phyloP scores from a whole-genome alignment of 176 grass and related monocot genomes.

The Oryza rufipogon region DNA sequence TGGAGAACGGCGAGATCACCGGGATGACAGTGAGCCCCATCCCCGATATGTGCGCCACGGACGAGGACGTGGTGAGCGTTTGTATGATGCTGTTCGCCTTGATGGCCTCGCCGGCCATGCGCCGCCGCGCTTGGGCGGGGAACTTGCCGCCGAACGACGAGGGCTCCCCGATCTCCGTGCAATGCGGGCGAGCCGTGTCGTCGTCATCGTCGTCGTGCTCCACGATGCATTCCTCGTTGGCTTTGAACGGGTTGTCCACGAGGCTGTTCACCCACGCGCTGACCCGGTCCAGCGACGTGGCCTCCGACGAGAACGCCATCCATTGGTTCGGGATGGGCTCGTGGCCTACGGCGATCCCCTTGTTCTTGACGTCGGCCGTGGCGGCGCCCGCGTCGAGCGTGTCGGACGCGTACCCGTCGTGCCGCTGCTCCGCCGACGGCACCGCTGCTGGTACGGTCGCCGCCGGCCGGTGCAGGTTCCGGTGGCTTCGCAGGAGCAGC shows the following conservation, averaged over 20 bases:
- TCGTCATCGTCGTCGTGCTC: slow-evolving; percentile 3
- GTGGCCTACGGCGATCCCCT: slow-evolving; percentile 38
- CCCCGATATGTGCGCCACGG: slow-evolving; percentile 72
- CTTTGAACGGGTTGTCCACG: slow-evolving; percentile 37
- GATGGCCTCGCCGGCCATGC: slow-evolving; percentile 40
- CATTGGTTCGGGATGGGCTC: slow-evolving; percentile 55
- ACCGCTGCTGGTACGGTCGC: neutral
- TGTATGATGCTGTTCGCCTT: slow-evolving; percentile 64
- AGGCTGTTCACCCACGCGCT: slow-evolving; percentile 94
- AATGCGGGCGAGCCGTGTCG: neutral
- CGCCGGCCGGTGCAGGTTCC: slow-evolving; percentile 53
- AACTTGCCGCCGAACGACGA: slow-evolving; percentile 36
- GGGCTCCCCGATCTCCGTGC: slow-evolving; percentile 57
- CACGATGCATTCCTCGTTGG: slow-evolving; percentile 7
- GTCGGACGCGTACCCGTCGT: slow-evolving; percentile 80
- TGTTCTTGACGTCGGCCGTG: slow-evolving; percentile 40
- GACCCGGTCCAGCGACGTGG: slow-evolving; percentile 67
- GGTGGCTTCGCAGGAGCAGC: slow-evolving; percentile 83
- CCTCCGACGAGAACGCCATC: slow-evolving; percentile 68
- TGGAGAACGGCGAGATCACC: slow-evolving; percentile 67
- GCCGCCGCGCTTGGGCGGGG: slow-evolving; percentile 33
- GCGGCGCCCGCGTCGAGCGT: slow-evolving; percentile 47
- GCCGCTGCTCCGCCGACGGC: slow-evolving; percentile 9
- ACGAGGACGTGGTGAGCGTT: slow-evolving; percentile 61
- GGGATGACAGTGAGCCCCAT: slow-evolving; percentile 81